Percentiles rank a stretch among this genome's conserved stretches.
Evolutionary conservation across 306 rosid species (phyloP).

Genomic region (Prunus armeniaca): DNA sequence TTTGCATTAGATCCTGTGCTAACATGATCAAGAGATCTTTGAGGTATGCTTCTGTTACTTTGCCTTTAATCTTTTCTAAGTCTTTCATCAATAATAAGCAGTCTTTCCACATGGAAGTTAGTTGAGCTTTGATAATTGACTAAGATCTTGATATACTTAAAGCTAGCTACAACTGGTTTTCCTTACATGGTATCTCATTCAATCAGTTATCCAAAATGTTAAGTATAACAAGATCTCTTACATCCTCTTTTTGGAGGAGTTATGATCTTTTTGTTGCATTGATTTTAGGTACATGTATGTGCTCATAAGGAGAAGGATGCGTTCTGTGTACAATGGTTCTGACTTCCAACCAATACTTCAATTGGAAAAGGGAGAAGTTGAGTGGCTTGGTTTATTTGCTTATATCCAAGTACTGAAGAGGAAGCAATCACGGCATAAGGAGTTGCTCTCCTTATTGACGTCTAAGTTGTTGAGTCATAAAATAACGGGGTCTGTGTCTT

Average conservation of each 20-base stretch:
- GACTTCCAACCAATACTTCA: constrained; percentile 47
- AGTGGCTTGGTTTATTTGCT: constrained; percentile 86
- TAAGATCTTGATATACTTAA: not conserved
- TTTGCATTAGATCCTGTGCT: constrained; percentile 29
- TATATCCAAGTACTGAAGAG: constrained; percentile 57
- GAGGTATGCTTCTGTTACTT: constrained; percentile 43
- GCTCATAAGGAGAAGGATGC: constrained; percentile 68
- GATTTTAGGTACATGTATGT: constrained; percentile 57
- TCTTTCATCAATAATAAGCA: not conserved
- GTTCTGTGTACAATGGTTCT: constrained; percentile 25
- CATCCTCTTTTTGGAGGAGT: not conserved
- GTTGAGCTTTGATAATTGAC: not conserved
- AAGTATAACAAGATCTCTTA: not conserved
- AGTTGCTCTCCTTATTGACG: constrained; percentile 50
- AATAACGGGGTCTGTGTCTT: constrained; percentile 34
- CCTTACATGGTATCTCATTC: no score
- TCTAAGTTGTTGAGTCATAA: constrained; percentile 38
- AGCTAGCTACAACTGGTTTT: not conserved
- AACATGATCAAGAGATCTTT: constrained; percentile 48
- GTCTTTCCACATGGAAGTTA: not conserved
- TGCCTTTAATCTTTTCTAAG: not conserved
- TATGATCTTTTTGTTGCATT: constrained; percentile 17
- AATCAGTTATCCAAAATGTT: not conserved
- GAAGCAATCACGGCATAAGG: constrained; percentile 64
- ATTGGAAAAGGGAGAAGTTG: constrained; percentile 60